phyloP scores from a whole-genome alignment of 805 yeast genomes.

The Cyberlindnera euphorbiiphila region DNA sequence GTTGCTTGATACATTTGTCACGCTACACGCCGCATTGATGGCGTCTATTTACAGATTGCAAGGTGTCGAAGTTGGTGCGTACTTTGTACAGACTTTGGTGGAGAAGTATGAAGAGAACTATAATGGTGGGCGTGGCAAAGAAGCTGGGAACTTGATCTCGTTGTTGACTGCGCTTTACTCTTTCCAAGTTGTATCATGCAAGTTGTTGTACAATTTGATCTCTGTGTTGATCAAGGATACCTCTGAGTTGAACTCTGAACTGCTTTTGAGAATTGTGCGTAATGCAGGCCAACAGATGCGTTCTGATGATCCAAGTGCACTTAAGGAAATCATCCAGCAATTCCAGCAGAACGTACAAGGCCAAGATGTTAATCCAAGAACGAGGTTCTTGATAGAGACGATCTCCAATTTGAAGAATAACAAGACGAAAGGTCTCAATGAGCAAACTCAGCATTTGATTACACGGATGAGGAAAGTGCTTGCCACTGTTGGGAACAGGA shows the following conservation, averaged over 20 bases:
- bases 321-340: constrained; percentile 69
- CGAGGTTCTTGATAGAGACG: constrained; percentile 80
- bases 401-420: constrained; percentile 84
- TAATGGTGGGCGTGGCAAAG: constrained; percentile 40
- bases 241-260: constrained; percentile 71
- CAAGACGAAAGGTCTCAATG: constrained; percentile 55
- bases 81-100: constrained; percentile 73
- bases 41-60: constrained; percentile 71
- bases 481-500: constrained; percentile 45
- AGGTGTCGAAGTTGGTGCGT: constrained; percentile 90
- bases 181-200: constrained; percentile 71
- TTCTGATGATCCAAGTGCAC: constrained; percentile 81
- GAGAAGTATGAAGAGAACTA: constrained; percentile 55
- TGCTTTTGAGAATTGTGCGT: constrained; percentile 66
- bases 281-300: constrained; percentile 83
- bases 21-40: constrained; percentile 72
- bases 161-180: constrained; percentile 73
- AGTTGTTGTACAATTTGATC: constrained; percentile 75
- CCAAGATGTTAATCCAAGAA: constrained; percentile 50
- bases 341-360: constrained; percentile 41
- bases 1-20: constrained; percentile 72
- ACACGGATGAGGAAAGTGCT: constrained; percentile 61
- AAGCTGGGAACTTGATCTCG: constrained; percentile 64
- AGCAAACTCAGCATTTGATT: constrained; percentile 47
- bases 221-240: constrained; percentile 47